Percentiles rank a stretch among this genome's conserved stretches.
Conservation (phyloP, 148 eudicot genomes). For the Rhododendron molle region DNA sequence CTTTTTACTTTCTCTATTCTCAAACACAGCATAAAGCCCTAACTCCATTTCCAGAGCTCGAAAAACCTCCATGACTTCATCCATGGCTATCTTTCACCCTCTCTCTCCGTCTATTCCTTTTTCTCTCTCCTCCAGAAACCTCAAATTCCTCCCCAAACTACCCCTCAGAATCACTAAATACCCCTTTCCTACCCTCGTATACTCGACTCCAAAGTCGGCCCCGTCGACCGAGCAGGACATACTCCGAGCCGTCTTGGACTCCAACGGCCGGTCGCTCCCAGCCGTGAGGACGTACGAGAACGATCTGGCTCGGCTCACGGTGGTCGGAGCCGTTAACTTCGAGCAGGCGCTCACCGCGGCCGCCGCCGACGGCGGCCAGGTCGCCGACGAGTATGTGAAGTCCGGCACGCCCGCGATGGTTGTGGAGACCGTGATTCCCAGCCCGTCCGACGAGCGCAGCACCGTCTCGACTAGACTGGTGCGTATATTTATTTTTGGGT, state of each 20-base stretch:
- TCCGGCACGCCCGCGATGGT: slow-evolving; percentile 60
- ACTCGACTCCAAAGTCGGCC: slow-evolving; percentile 20
- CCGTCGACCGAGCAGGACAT: slow-evolving; percentile 37
- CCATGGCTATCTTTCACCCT: slow-evolving; percentile 21
- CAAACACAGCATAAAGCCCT: neutral
- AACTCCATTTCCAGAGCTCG: slow-evolving; percentile 2
- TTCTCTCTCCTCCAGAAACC: neutral
- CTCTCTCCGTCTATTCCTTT: neutral
- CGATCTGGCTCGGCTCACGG: slow-evolving; percentile 53
- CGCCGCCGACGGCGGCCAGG: slow-evolving; percentile 82
- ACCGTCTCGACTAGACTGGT: slow-evolving; percentile 84
- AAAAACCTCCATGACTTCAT: neutral
- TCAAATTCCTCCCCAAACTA: neutral
- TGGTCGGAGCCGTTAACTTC: slow-evolving; percentile 58
- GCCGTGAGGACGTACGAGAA: slow-evolving; percentile 77
- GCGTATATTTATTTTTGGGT: slow-evolving; percentile 17
- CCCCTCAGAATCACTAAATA: slow-evolving; percentile 1
- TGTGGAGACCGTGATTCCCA: slow-evolving; percentile 75
- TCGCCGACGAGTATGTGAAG: slow-evolving; percentile 58
- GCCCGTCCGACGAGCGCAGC: slow-evolving; percentile 44
- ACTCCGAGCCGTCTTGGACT: slow-evolving; percentile 45
- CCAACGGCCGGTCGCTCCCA: slow-evolving; percentile 44
- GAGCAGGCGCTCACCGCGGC: slow-evolving; percentile 84
- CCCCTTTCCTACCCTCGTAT: slow-evolving; percentile 11
- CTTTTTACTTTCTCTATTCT: neutral